Conservation (phyloP, 108 stramenopile species). For the Nannochloropsis granulata region DNA sequence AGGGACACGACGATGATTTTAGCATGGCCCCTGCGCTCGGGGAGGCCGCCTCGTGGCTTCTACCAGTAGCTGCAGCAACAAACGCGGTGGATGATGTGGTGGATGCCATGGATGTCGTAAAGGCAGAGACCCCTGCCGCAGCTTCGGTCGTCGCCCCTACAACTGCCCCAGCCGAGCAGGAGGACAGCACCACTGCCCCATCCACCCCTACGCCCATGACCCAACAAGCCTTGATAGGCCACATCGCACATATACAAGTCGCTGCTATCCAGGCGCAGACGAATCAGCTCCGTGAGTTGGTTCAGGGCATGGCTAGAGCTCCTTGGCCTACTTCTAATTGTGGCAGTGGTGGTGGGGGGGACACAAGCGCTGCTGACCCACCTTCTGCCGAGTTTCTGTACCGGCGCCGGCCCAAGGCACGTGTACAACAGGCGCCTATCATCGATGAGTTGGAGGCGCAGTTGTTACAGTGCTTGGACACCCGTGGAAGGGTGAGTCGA, state of each 20-base stretch:
- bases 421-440: background rate
- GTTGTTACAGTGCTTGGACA: background rate
- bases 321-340: background rate
- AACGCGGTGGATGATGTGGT: background rate
- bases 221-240: background rate
- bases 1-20: background rate
- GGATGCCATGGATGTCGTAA: background rate
- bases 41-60: background rate
- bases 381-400: background rate
- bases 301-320: background rate
- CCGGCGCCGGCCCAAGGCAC: background rate
- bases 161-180: background rate
- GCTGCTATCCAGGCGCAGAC: background rate
- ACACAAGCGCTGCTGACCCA: background rate
- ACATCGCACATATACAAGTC: background rate
- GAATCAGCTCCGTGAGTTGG: background rate
- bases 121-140: background rate
- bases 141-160: background rate
- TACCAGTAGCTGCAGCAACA: background rate
- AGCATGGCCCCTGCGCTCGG: background rate
- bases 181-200: background rate
- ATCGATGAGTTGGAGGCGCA: background rate
- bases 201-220: background rate
- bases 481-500: background rate
- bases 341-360: background rate